A percentile compares a stretch with the other conserved stretches of the same genome.
Evolutionary conservation across 257 asterid species (phyloP).

Genomic region (Petunia axillaris): DNA sequence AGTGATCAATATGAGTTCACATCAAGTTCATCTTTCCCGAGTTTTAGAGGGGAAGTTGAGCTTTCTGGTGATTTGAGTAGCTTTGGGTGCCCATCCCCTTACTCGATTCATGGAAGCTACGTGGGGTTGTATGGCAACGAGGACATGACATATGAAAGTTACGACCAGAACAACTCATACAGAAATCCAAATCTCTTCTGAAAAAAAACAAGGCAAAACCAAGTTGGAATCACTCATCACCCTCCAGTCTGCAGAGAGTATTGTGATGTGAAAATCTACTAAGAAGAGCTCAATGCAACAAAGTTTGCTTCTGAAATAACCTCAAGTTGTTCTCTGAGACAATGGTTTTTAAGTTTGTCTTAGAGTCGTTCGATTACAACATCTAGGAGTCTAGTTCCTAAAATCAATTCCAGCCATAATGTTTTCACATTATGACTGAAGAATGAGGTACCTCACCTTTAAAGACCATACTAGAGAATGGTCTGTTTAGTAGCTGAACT

Average conservation of each 20-base stretch:
- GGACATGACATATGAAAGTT: conserved; percentile 39
- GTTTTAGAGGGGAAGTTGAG: conserved; percentile 39
- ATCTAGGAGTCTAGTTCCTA: neutral
- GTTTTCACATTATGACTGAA: conserved; percentile 7
- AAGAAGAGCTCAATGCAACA: neutral
- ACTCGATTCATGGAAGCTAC: conserved; percentile 43
- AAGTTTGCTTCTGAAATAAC: conserved; percentile 16
- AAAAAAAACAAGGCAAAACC: conserved; percentile 19
- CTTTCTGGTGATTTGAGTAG: conserved; percentile 38
- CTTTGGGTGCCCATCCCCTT: conserved; percentile 42
- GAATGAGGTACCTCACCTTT: conserved; percentile 23
- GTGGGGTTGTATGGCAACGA: conserved; percentile 42
- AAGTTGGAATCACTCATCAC: no score
- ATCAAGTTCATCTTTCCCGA: conserved; percentile 48
- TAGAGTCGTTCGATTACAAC: conserved; percentile 21
- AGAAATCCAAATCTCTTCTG: conserved; percentile 38
- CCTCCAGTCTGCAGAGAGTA: neutral
- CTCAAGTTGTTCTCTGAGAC: conserved; percentile 33
- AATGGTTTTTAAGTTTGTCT: conserved; percentile 42
- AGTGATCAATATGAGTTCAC: conserved; percentile 41
- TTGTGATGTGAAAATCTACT: conserved; percentile 21
- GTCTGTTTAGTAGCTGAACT: conserved; percentile 4
- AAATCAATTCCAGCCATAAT: neutral
- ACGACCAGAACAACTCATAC: conserved; percentile 28
- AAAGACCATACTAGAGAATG: conserved; percentile 26